phyloP scores from a whole-genome alignment of 1,139 yeast genomes.

The Zygosaccharomyces sapae region DNA sequence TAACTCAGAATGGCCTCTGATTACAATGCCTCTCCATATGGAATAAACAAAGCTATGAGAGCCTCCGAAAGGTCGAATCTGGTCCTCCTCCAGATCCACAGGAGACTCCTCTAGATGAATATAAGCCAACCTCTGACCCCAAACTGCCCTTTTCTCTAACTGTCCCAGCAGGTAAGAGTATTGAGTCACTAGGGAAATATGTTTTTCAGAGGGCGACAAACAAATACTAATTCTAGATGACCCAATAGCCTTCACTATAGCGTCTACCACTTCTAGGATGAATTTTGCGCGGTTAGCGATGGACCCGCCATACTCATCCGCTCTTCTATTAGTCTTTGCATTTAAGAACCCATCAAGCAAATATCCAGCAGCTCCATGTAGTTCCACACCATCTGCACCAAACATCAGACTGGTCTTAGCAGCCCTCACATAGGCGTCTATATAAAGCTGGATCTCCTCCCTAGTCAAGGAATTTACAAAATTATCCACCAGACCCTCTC shows the following conservation, averaged over 20 bases:
- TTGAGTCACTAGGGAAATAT: constrained; percentile 27
- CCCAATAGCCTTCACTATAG: constrained; percentile 31
- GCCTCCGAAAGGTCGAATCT: constrained; percentile 16
- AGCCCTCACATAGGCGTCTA: constrained; percentile 26
- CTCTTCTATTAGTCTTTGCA: constrained; percentile 38
- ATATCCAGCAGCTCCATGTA: constrained; percentile 39
- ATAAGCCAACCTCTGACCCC: constrained; percentile 43
- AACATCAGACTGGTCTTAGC: constrained; percentile 37
- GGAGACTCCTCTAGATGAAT: constrained; percentile 47
- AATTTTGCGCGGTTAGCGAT: constrained; percentile 39
- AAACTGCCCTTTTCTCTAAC: constrained; percentile 32
- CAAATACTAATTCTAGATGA: constrained; percentile 33
- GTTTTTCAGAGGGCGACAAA: constrained; percentile 36
- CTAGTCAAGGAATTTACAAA: constrained; percentile 30
- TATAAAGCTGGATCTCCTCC: constrained; percentile 18
- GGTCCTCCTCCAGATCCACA: constrained; percentile 19
- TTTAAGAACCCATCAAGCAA: constrained; percentile 40
- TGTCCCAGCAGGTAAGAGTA: constrained; percentile 35
- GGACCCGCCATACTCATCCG: constrained; percentile 44
- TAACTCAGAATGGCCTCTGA: constrained; percentile 34
- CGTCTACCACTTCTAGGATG: constrained; percentile 35
- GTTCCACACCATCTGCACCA: constrained; percentile 40
- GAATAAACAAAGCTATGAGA: constrained; percentile 30
- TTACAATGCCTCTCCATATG: constrained; percentile 41
- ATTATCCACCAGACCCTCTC: constrained; percentile 34